Evolutionary conservation across 441 rosid genomes (phyloP), one percentile per base, ranked within the genome.

Genomic region (Daphne laureola): DNA sequence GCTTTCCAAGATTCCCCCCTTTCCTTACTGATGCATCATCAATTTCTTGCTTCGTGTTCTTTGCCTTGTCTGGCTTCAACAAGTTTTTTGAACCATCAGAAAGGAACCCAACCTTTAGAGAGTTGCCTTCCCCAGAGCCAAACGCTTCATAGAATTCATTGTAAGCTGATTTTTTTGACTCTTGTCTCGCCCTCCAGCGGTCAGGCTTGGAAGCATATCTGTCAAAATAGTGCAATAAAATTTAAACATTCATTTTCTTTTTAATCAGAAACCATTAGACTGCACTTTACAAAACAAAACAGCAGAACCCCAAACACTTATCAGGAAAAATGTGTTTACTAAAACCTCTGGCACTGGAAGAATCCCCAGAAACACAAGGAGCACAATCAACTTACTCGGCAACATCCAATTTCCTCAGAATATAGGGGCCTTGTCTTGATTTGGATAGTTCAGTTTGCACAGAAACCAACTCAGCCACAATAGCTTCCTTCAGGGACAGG

Each of bases 401-500:
- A 53, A 86, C 73, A 55, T 88, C 92, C 51, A 93, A 81, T 61
- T 74, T 85, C 82, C 93, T 80, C 14, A 85, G 62, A 67, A 93
- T 80, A 71, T 74, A 79, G 51, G 86, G 88, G 41, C 98, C 97
- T 50, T 93, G 97, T 64, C 74, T 93, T 58, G 95, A 73, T 73
- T 82, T 87, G 40, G 77, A 74, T 55, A 90, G 79, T 71, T 75
- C 91, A 51, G 54, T 63, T 64, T 53, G 78, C 65, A 83, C 85
- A 44, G 71, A 75, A 63, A 73, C 63, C 63, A 93, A 57, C 61
- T 93, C 98, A 25, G 78, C 61, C 50, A 80, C 95, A 68, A 93
- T 80, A 64, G 81, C 67, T 71, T 89, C 97, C 68, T 77, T 78
- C 44, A 82, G 61, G 38, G 94, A 74, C 67, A 75, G 49, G 65